Evolutionary conservation across 2,329 filamentous ascomycete genomes (phyloP), one percentile per base, ranked within the genome.

Genomic region (Plenodomus biglobosus): DNA sequence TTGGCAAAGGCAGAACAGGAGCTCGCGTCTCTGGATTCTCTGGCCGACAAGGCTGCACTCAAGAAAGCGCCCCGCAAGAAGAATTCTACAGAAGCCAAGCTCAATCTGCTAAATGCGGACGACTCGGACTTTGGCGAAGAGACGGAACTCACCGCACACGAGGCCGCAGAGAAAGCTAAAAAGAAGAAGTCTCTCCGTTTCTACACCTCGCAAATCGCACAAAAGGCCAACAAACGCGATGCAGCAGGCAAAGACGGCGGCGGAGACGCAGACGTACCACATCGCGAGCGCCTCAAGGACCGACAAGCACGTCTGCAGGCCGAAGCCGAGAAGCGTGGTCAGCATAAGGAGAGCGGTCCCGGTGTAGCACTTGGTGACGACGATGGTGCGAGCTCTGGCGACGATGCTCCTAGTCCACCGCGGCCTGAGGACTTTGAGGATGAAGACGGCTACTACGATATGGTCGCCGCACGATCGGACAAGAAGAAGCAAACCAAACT

Each of bases 201-300:
- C 79, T 99, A 99, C 80, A 97, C 95, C 2, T 96, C 92, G 2
- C 94, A 99, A 70, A 94, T 99, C 58, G 87, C 89, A 21, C 92
- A 97, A 71, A 97, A 96, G 75, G 85, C 90, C 47, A 95, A 90
- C 76, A 92, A 90, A 70, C 89, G 89, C 46, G 84, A 85, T 5
- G 84, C 80, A 24, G 87, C 86, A 34, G 86, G 87, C 36, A 83
- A 85, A 52, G 85, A 88, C 48, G 83, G 85, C 1, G 89, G 89
- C 58, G 90, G 90, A 59, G 90, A 95, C 67, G 80, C 82, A 59
- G 90, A 95, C 72, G 81, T 95, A 43, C 94, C 94, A 2, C 86
- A 96, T 71, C 85, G 92, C 47, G 94, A 99, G 74, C 86, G 94
- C 44, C 78, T 96, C 36, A 85, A 83, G 64, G 95, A 99, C 67